Percentiles rank a stretch among this genome's conserved stretches.
These are phyloP conservation scores for Eleusine coracana DNA, from an alignment of 176 grass and related monocot genomes.

Conservation along the genomic window DNA sequence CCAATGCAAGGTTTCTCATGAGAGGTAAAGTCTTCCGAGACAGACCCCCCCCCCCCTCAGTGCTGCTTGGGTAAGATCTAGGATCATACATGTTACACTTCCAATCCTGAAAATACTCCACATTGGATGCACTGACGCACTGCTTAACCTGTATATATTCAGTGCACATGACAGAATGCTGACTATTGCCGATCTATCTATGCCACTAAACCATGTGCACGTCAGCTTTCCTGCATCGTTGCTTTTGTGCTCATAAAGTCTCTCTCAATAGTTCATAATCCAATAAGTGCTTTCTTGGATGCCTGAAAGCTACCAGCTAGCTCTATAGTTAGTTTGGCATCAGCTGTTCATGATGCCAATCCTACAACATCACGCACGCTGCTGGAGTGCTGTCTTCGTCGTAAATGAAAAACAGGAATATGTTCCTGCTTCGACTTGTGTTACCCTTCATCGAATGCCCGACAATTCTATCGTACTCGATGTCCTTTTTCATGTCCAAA, in stretches of 20 bases:
- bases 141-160: constrained; percentile 15
- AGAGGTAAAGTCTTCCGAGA: background rate
- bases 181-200: constrained; percentile 38
- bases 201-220: constrained; percentile 45
- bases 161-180: constrained; percentile 41
- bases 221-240: constrained; percentile 38
- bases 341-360: background rate
- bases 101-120: constrained; percentile 22
- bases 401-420: background rate
- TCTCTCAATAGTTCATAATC: constrained; percentile 27
- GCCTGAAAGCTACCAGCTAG: constrained; percentile 8
- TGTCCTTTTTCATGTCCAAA: constrained; percentile 46
- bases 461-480: constrained; percentile 30
- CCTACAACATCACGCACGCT: background rate
- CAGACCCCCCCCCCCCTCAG: background rate
- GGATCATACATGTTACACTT: background rate
- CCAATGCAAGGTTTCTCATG: background rate
- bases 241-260: constrained; percentile 34
- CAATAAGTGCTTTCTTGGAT: constrained; percentile 15
- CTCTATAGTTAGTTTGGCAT: constrained; percentile 22
- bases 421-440: background rate
- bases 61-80: background rate
- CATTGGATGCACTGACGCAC: constrained; percentile 34
- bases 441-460: constrained; percentile 3
- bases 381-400: background rate